phyloP scores from a whole-genome alignment of 306 rosid species.

The Citrullus mucosospermus region DNA sequence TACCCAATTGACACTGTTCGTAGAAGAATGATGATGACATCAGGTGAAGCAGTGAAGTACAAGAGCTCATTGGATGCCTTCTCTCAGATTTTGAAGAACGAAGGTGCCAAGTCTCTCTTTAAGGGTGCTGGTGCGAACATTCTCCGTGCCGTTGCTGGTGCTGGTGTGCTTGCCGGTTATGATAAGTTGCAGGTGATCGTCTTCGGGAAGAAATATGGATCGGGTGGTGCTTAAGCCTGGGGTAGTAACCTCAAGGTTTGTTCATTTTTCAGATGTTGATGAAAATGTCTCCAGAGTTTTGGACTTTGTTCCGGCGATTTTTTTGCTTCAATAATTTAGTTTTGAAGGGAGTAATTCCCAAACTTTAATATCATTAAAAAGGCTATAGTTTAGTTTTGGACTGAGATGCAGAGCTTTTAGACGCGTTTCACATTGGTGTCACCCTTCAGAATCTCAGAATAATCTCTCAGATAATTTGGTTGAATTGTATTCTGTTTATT shows the following conservation, averaged over 20 bases:
- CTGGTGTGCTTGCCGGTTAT: conserved; percentile 88
- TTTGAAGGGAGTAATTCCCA: conserved; percentile 50
- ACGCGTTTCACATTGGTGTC: no score
- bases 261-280: conserved; percentile 58
- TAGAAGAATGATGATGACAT: conserved; percentile 96
- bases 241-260: neutral
- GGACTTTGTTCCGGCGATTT: conserved; percentile 13
- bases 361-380: neutral
- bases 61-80: conserved; percentile 67
- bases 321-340: conserved; percentile 59
- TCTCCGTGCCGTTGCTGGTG: conserved; percentile 86
- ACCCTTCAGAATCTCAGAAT: no score
- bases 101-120: conserved; percentile 74
- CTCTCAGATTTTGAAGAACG: conserved; percentile 50
- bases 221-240: conserved; percentile 45
- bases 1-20: conserved; percentile 83
- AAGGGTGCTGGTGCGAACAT: conserved; percentile 96
- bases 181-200: conserved; percentile 72
- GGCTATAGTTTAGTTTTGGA: neutral
- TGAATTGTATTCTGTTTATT: no score
- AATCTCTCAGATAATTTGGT: no score
- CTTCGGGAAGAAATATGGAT: conserved; percentile 86
- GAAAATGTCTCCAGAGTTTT: conserved; percentile 34
- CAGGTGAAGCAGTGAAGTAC: conserved; percentile 89
- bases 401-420: neutral